Conservation (phyloP, 2,329 filamentous ascomycete genomes). For the Aspergillus amoenus region DNA sequence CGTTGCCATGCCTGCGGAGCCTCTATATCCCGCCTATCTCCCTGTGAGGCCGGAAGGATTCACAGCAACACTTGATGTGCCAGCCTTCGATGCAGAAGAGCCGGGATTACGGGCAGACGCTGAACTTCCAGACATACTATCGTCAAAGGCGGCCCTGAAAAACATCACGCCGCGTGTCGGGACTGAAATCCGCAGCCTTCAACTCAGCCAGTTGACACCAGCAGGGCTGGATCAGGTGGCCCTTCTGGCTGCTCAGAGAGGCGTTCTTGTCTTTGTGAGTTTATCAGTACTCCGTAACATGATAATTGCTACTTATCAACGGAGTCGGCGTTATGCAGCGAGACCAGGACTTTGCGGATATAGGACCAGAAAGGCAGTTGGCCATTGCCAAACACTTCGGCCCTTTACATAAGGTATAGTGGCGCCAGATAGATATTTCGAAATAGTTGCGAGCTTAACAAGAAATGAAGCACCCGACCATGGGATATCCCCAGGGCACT, state of each 20-base stretch:
- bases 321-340: neutral
- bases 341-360: conserved; percentile 13
- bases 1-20: conserved; percentile 3
- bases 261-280: conserved; percentile 13
- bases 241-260: conserved; percentile 9
- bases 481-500: conserved; percentile 13
- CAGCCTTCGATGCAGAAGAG: neutral
- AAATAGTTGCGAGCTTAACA: neutral
- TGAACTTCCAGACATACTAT: conserved; percentile 1
- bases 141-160: neutral
- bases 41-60: conserved; percentile 11
- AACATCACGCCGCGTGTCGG: conserved; percentile 11
- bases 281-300: neutral
- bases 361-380: conserved; percentile 7
- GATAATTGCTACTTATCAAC: neutral
- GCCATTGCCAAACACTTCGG: conserved; percentile 9
- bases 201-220: conserved; percentile 5
- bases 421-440: neutral
- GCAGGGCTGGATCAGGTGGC: conserved; percentile 11
- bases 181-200: conserved; percentile 5
- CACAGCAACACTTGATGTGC: conserved; percentile 6
- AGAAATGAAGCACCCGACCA: conserved; percentile 8
- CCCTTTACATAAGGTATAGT: conserved; percentile 7
- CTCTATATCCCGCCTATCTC: conserved; percentile 12
- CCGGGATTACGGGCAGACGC: conserved; percentile 7